Conservation (phyloP, 768 basidiomycete genomes). For the Solioccasus polychromus region DNA sequence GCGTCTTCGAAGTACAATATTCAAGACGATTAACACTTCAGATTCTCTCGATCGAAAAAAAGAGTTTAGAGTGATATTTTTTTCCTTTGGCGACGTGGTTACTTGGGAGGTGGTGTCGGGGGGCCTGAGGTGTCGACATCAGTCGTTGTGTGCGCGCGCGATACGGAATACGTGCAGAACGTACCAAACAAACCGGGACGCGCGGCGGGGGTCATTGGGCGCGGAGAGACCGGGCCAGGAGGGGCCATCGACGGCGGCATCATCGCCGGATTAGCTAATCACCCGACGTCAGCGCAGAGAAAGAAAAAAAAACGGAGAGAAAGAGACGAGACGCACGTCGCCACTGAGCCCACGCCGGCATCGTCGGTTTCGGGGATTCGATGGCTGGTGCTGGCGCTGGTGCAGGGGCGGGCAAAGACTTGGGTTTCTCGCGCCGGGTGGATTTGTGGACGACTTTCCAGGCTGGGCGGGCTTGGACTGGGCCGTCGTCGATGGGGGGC, state of each 20-base stretch:
- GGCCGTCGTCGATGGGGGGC: slow-evolving; percentile 45
- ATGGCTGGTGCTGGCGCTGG: slow-evolving; percentile 38
- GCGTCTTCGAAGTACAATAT: too few species aligned
- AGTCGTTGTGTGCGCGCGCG: too few species aligned
- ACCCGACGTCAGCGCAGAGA: not conserved
- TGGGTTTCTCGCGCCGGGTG: slow-evolving; percentile 47
- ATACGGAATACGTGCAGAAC: not conserved
- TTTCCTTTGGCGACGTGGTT: too few species aligned
- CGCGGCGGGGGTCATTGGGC: slow-evolving; percentile 45
- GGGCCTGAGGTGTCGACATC: slow-evolving; percentile 32
- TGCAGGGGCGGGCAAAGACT: slow-evolving; percentile 33
- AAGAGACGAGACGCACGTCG: slow-evolving; percentile 46
- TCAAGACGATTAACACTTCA: too few species aligned
- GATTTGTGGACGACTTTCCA: slow-evolving; percentile 76
- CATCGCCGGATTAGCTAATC: slow-evolving; percentile 61
- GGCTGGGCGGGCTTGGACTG: slow-evolving; percentile 56
- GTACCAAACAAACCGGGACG: slow-evolving; percentile 68
- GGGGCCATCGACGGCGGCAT: slow-evolving; percentile 49
- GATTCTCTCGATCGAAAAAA: too few species aligned
- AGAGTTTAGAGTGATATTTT: too few species aligned
- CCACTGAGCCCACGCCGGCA: slow-evolving; percentile 87
- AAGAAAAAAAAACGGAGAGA: not conserved
- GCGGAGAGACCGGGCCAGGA: slow-evolving; percentile 29
- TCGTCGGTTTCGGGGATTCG: slow-evolving; percentile 46
- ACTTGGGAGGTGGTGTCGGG: slow-evolving; percentile 46